Evolutionary conservation across 1,284 basidiomycete genomes (phyloP), one percentile per base, ranked within the genome.

Genomic region (Ustilago tritici): DNA sequence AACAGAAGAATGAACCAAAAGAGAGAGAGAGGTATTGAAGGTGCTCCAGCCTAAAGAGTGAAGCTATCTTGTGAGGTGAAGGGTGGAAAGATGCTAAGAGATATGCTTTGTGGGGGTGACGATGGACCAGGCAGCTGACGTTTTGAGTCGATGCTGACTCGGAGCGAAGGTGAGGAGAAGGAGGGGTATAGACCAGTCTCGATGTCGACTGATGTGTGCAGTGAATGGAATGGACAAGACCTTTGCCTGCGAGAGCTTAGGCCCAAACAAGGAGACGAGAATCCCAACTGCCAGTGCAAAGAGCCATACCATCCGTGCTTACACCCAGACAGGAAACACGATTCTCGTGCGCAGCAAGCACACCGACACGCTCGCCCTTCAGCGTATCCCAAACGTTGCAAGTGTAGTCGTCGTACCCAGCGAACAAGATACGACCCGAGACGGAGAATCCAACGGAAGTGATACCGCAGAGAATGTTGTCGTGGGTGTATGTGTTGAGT

Each of bases 351-450:
- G 95, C 96, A 40, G 95, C 93, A 70, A 99, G 88, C 43, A 98
- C 95, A 70, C 96, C 96, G 38, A 98, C 95, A 65, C 96, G 92
- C 87, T 99, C 96, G 65, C 95, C 96, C 88, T 96, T 97, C 85
- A 99, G 90, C 49, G 95, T 98, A 86, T 99, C 96, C 96, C 96
- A 99, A 55, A 98, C 96, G 85, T 98, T 98, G 89, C 93, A 95
- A 80, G 96, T 98, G 93, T 96, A 98, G 87, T 99, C 96, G 87
- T 99, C 97, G 87, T 98, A 99, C 49, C 96, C 97, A 77, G 95
- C 96, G 84, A 99, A 98, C 55, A 99, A 90, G 81, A 99, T 93
- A 70, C 97, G 93, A 55, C 96, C 96, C 15, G 95, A 98, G 79
- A 94, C 93, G 2, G 95, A 98, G 89, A 99, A 99, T 15, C 94